phyloP scores from a whole-genome alignment of 1,284 basidiomycete genomes.

The Rhodofomes roseus region DNA sequence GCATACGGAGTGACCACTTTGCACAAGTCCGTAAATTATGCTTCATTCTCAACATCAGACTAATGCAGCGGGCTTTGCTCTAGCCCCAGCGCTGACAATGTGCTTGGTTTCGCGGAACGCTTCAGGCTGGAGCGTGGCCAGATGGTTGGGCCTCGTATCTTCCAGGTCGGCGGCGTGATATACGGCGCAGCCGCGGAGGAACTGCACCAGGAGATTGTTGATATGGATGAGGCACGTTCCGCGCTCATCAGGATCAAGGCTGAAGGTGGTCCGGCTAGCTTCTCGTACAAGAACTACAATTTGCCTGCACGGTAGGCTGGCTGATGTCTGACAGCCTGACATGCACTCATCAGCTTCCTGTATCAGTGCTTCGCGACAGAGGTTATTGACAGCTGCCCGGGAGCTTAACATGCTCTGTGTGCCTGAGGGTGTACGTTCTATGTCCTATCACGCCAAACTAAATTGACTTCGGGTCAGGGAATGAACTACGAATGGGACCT shows the following conservation, averaged over 20 bases:
- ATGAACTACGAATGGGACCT: constrained; percentile 76
- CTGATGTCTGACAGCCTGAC: background rate
- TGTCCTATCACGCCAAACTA: background rate
- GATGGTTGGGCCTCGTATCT: constrained; percentile 65
- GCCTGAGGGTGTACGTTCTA: constrained; percentile 53
- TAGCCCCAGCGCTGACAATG: constrained; percentile 63
- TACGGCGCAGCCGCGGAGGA: constrained; percentile 54
- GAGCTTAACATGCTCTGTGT: constrained; percentile 68
- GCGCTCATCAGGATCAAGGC: constrained; percentile 64
- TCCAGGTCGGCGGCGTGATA: constrained; percentile 61
- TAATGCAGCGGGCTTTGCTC: background rate
- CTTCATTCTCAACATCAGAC: background rate
- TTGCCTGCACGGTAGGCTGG: constrained; percentile 53
- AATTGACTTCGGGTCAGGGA: constrained; percentile 34
- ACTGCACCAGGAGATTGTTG: constrained; percentile 62
- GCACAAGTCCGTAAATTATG: constrained; percentile 52
- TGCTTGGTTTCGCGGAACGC: constrained; percentile 58
- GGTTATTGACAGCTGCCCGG: constrained; percentile 56
- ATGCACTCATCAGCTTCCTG: background rate
- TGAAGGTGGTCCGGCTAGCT: constrained; percentile 63
- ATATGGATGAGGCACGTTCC: constrained; percentile 56
- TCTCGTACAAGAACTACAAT: constrained; percentile 77
- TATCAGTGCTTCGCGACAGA: constrained; percentile 56
- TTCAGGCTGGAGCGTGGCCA: constrained; percentile 64
- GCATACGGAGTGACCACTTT: constrained; percentile 75